Percentiles rank a stretch among this genome's conserved stretches.
Conservation (phyloP, 2,329 filamentous ascomycete species). For the Penicillium sp. region DNA sequence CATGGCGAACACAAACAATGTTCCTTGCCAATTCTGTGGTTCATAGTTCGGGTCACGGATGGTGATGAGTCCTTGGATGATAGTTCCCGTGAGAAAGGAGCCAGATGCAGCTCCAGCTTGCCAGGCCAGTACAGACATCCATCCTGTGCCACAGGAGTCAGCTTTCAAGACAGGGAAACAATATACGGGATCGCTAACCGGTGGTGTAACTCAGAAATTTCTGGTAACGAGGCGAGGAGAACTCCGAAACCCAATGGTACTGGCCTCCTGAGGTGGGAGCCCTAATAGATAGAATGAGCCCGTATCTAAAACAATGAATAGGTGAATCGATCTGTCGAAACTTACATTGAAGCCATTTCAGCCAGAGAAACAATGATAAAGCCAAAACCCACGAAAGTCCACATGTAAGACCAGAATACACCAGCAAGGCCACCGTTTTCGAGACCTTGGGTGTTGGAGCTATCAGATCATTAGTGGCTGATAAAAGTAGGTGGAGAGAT, state of each 20-base stretch:
- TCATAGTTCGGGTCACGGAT: slow-evolving; percentile 45
- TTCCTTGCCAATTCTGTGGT: slow-evolving; percentile 49
- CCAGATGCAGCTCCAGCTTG: slow-evolving; percentile 51
- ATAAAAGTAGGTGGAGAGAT: too few species aligned
- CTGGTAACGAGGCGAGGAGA: slow-evolving; percentile 50
- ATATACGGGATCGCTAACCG: slow-evolving; percentile 30
- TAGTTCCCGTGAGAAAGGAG: slow-evolving; percentile 49
- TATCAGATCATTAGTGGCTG: neutral
- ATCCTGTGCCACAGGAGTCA: slow-evolving; percentile 30
- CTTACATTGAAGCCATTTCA: slow-evolving; percentile 55
- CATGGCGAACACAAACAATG: slow-evolving; percentile 50
- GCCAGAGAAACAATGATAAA: slow-evolving; percentile 60
- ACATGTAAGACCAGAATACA: slow-evolving; percentile 31
- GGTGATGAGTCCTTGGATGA: slow-evolving; percentile 48
- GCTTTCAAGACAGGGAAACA: neutral
- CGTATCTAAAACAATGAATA: neutral
- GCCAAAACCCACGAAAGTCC: slow-evolving; percentile 64
- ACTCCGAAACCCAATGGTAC: slow-evolving; percentile 59
- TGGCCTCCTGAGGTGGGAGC: slow-evolving; percentile 49
- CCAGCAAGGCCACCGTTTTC: slow-evolving; percentile 26
- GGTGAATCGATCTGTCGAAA: neutral
- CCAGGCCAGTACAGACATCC: slow-evolving; percentile 52
- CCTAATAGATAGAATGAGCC: neutral
- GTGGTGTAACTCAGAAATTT: slow-evolving; percentile 56
- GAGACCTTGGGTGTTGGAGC: slow-evolving; percentile 25